Base-by-base conservation (phyloP, 805 yeast genomes). In the Kodamaea nitidulidarum region DNA sequence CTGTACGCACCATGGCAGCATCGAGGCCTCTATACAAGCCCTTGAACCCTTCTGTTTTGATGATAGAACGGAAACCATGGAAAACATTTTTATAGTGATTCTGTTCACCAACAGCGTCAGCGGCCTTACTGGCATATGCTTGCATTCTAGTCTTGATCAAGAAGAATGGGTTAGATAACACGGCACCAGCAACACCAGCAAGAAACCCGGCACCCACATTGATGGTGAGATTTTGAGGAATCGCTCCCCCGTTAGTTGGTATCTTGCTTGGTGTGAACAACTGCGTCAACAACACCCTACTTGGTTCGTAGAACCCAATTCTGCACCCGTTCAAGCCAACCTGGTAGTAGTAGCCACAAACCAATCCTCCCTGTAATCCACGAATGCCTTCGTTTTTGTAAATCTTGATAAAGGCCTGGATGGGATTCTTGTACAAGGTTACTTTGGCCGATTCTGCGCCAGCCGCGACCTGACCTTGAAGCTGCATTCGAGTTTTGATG, bases 141-240 rank as follows among this genome's bases (percentile, higher is more conserved):
- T 93, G 98, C 95, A 93, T 87, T 70, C 98, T 76, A 1, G 97
- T 95, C 67, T 93, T 93, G 49, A 93, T 80, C 49, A 93, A 74
- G 58, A 86, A 93, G 56, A 93, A 76, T 8, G 98, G 98, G 2
- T 96, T 87, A 4, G 97, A 96, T 27, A 85, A 52, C 20, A 84
- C 65, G 12, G 96, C 96, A 42, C 98, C 98, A 32, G 88, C 80
- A 15, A 83, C 75, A 41, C 98, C 98, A 2, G 95, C 81, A 3
- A 76, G 48, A 6, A 86, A 85, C 48, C 98, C 98, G 1, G 95
- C 74, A 24, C 71, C 55, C 12, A 91, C 82, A 52, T 88, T 90
- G 32, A 91, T 74, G 17, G 65, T 63, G 42, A 70, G 53, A 40
- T 50, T 56, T 43, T 61, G 73, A 11, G 71, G 70, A n/a, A 57